Conservation (phyloP, 768 basidiomycete genomes). For the Tulasnella sp. region DNA sequence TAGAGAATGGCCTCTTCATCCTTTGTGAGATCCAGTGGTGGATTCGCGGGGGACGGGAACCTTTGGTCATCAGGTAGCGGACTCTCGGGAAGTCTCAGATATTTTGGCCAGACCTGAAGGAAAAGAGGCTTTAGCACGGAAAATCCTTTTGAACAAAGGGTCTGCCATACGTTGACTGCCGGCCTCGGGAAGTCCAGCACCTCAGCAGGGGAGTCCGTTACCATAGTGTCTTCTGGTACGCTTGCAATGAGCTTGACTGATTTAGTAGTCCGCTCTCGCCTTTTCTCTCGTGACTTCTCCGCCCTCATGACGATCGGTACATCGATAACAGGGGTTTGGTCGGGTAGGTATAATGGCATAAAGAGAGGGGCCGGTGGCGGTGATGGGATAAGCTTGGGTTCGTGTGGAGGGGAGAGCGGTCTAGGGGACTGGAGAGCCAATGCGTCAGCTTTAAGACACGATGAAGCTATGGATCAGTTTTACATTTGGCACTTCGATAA, state of each 20-base stretch:
- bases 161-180: no score
- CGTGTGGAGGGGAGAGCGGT: no score
- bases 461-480: no score
- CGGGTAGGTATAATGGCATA: constrained; percentile 3
- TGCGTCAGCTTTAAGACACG: no score
- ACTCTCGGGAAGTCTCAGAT: constrained; percentile 11
- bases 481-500: no score
- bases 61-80: not conserved
- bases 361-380: constrained; percentile 9
- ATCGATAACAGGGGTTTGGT: not conserved
- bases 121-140: not conserved
- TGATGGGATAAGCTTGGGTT: not conserved
- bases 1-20: constrained; percentile 8
- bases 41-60: not conserved
- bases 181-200: no score
- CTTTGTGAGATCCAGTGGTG: not conserved
- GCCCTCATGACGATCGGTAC: not conserved
- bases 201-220: no score
- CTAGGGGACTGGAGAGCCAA: no score
- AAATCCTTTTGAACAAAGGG: not conserved
- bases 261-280: not conserved
- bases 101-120: constrained; percentile 5
- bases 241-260: not conserved
- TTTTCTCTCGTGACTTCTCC: not conserved
- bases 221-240: not conserved